Percentiles rank a stretch among this genome's conserved stretches.
Evolutionary conservation across 164 flowering plant species (phyloP).

Genomic region (Pachysandra terminalis): DNA sequence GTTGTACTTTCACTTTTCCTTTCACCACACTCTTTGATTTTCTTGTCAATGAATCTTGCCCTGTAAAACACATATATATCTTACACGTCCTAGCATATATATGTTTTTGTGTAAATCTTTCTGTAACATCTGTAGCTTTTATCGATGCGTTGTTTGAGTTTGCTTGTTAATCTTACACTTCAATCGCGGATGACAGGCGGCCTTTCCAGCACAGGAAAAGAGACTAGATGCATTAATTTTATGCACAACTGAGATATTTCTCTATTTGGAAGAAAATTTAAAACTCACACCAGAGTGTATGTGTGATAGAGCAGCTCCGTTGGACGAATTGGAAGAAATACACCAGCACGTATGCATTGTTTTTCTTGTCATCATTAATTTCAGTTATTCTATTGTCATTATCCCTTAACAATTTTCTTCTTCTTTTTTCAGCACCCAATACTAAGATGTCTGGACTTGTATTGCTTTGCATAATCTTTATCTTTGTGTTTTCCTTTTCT

Average conservation of each 20-base stretch:
- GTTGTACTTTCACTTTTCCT: too few species aligned
- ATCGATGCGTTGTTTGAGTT: neutral
- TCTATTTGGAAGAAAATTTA: slow-evolving; percentile 84
- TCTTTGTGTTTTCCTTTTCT: too few species aligned
- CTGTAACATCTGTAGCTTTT: too few species aligned
- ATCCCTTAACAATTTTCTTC: neutral
- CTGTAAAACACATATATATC: too few species aligned
- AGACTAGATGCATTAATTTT: slow-evolving; percentile 79
- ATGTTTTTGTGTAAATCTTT: too few species aligned
- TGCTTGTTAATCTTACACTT: slow-evolving; percentile 8
- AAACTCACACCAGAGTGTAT: slow-evolving; percentile 75
- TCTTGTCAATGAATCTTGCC: neutral
- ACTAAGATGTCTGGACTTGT: too few species aligned
- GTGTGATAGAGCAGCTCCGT: slow-evolving; percentile 76
- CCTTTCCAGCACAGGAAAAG: slow-evolving; percentile 87
- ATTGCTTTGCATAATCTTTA: too few species aligned
- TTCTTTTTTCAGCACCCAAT: neutral
- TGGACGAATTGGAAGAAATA: slow-evolving; percentile 82
- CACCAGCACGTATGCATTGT: slow-evolving; percentile 63
- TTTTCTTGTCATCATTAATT: neutral
- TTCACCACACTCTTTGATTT: neutral
- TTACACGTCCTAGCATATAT: neutral
- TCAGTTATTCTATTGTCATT: slow-evolving; percentile 1
- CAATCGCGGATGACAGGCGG: slow-evolving; percentile 48
- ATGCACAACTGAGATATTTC: slow-evolving; percentile 68